Evolutionary conservation across 169 alveolate genomes (phyloP), one percentile per base, ranked within the genome.

Genomic region (Fabrea salina): DNA sequence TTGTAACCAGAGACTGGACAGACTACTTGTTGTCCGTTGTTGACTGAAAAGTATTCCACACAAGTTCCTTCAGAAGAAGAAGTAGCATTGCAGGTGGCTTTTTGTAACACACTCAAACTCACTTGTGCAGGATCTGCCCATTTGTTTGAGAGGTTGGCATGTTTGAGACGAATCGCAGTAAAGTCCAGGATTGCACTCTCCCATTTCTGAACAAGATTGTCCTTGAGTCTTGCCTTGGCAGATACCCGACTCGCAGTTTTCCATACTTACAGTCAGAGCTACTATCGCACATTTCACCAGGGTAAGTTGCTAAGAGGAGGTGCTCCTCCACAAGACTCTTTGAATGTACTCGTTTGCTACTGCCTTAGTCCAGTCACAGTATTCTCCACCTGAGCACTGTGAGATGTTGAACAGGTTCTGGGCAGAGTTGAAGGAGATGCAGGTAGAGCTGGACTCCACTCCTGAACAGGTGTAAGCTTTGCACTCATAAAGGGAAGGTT

Each of bases 181-280:
- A 64, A 64, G 75, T 5, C 75, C 75, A 19, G 39, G 47, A 41
- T 64, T 64, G 32, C 75, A 64, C 13, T 33, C 25, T 32, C 33
- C 19, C 19, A 19, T 41, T 3, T 19, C 27, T 37, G 75, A 0
- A 35, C 75, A 64, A 19, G 13, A n/a, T 54, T 54, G 11, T 7
- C 66, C n/a, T n/a, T n/a, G n/a, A n/a, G n/a, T n/a, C n/a, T n/a
- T n/a, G n/a, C n/a, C n/a, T n/a, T n/a, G n/a, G n/a, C n/a, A n/a
- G n/a, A n/a, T n/a, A n/a, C n/a, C n/a, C n/a, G n/a, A n/a, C n/a
- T n/a, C n/a, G n/a, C n/a, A n/a, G n/a, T n/a, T n/a, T 41, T 5
- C 75, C 75, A 16, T 51, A 37, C 13, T 19, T 64, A 5, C 75
- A 64, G 50, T 35, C 50, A 40, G 54, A 19, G 27, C n/a, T 19